phyloP scores from a whole-genome alignment of 2,329 filamentous ascomycete species.

The Exophiala dermatitidis region DNA sequence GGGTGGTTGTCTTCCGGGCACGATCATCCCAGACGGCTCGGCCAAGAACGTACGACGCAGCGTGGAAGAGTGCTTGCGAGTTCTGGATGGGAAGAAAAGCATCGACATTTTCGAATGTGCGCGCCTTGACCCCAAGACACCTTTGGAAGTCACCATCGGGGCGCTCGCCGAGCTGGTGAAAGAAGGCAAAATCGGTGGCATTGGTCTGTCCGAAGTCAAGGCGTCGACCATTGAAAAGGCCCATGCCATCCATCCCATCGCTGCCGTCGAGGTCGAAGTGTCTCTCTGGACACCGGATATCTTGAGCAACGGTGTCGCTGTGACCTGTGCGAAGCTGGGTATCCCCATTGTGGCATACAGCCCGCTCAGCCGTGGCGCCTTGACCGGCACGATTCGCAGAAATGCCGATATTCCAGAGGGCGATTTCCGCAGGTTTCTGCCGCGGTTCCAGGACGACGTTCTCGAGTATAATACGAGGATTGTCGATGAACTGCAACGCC shows the following conservation, averaged over 20 bases:
- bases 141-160: conserved; percentile 43
- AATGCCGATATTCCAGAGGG: conserved; percentile 43
- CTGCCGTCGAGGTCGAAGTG: conserved; percentile 55
- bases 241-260: conserved; percentile 49
- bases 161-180: conserved; percentile 36
- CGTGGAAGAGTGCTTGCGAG: conserved; percentile 50
- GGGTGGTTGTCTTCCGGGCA: conserved; percentile 42
- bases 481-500: conserved; percentile 39
- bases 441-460: conserved; percentile 47
- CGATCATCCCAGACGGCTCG: conserved; percentile 44
- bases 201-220: conserved; percentile 40
- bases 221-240: conserved; percentile 41
- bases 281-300: conserved; percentile 52
- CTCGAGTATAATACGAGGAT: conserved; percentile 46
- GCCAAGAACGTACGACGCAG: conserved; percentile 50
- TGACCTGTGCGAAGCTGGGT: conserved; percentile 48
- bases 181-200: conserved; percentile 40
- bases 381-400: conserved; percentile 42
- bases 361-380: conserved; percentile 52
- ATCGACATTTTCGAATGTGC: conserved; percentile 56
- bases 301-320: conserved; percentile 51
- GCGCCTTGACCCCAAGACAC: conserved; percentile 48
- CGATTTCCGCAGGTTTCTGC: conserved; percentile 39
- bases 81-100: conserved; percentile 47
- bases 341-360: conserved; percentile 56